These are phyloP conservation scores for Prunus mongolica DNA, from an alignment of 306 rosid genomes.

Conservation along the genomic window DNA sequence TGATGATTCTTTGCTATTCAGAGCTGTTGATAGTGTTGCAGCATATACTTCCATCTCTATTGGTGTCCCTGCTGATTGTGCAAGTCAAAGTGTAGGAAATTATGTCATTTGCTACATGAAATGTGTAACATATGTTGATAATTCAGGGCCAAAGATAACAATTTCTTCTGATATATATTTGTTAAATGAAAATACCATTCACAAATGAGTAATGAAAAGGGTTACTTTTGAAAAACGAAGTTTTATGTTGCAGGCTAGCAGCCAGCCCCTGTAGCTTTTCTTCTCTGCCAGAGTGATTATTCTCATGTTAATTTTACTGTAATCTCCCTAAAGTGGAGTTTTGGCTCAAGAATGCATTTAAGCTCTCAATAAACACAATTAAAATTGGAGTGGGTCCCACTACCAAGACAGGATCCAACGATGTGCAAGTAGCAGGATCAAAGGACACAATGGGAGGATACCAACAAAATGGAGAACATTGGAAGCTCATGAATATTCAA, in stretches of 20 bases:
- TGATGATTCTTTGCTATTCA: slow-evolving; percentile 25
- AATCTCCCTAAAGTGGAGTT: too few species aligned
- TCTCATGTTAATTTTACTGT: too few species aligned
- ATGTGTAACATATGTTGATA: slow-evolving; percentile 12
- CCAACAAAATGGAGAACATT: too few species aligned
- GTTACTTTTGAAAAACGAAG: too few species aligned
- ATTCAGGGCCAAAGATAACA: background rate
- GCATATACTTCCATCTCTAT: slow-evolving; percentile 19
- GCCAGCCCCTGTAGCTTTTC: too few species aligned
- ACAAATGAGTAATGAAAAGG: too few species aligned
- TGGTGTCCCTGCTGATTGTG: background rate
- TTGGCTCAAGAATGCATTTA: too few species aligned
- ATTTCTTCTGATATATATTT: background rate
- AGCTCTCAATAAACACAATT: too few species aligned
- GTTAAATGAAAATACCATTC: background rate
- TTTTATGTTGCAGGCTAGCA: too few species aligned
- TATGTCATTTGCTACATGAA: slow-evolving; percentile 20
- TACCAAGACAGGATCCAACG: background rate
- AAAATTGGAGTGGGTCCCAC: background rate
- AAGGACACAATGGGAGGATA: background rate
- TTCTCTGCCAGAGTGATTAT: too few species aligned
- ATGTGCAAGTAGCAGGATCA: background rate
- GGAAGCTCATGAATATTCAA: too few species aligned
- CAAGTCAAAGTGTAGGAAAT: background rate
- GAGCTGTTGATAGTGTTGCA: slow-evolving; percentile 28